Percentiles rank a stretch among this genome's conserved stretches.
phyloP scores from a whole-genome alignment of 2,329 filamentous ascomycete species.

The Claviceps cyperi region DNA sequence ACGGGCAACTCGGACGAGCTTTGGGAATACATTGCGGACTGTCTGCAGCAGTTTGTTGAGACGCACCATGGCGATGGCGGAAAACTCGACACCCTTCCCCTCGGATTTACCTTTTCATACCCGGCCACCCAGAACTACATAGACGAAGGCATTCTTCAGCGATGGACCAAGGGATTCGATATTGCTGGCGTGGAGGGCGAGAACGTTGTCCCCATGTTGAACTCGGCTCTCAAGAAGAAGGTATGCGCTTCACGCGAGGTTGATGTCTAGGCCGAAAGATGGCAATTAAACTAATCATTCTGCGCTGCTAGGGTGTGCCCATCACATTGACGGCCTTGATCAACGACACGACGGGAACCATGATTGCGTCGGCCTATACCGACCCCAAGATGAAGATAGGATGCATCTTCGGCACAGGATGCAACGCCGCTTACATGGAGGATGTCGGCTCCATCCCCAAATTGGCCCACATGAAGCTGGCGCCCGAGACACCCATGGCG shows the following conservation, averaged over 20 bases:
- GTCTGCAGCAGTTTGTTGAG: conserved; percentile 78
- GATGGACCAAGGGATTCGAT: conserved; percentile 97
- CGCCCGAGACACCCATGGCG: conserved; percentile 70
- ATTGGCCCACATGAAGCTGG: conserved; percentile 79
- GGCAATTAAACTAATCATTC: neutral
- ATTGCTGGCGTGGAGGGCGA: conserved; percentile 82
- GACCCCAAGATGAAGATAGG: conserved; percentile 85
- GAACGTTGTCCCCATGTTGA: conserved; percentile 80
- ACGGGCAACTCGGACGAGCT: conserved; percentile 71
- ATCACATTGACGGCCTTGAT: conserved; percentile 89
- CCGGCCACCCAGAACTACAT: conserved; percentile 88
- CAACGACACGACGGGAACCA: conserved; percentile 93
- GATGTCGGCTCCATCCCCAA: conserved; percentile 82
- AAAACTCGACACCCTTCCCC: conserved; percentile 51
- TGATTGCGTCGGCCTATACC: conserved; percentile 96
- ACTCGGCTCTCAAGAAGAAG: conserved; percentile 54
- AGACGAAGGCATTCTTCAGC: conserved; percentile 80
- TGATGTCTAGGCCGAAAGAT: neutral
- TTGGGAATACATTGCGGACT: conserved; percentile 92
- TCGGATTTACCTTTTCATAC: conserved; percentile 95
- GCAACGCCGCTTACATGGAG: conserved; percentile 98
- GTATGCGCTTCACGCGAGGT: conserved; percentile 13
- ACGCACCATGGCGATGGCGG: conserved; percentile 59
- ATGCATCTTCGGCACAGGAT: conserved; percentile 96
- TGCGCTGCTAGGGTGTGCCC: conserved; percentile 51